Base-by-base conservation (phyloP, 108 stramenopile genomes). In the Phaeodactylum tricornutum region DNA sequence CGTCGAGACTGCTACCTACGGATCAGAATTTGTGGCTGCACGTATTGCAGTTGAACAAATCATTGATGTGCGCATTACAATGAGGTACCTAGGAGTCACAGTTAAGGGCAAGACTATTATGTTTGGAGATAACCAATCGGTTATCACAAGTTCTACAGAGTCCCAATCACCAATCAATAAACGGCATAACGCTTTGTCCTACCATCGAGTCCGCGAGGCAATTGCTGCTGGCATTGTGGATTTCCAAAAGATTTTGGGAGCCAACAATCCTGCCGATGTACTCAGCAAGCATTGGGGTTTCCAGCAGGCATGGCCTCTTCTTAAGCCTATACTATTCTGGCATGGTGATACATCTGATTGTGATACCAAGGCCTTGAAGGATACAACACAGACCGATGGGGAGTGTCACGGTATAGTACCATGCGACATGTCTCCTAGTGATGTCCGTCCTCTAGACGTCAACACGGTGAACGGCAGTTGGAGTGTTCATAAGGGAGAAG, bases 81-180 rank as follows among this genome's bases (percentile, higher is more conserved):
- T 66, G 3, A 40, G 60, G 14, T 38, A 38, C 26, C 42, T 72
- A 33, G 65, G 64, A 24, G n/a, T 59, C 6, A 50, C 57, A 36
- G 4, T 70, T 6, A 16, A 49, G n/a, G 70, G 60, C 5, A 51
- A 64, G 21, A 46, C 62, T 0, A 37, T 50, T 17, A 34, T 73
- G 15, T 67, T 43, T 21, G 61, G 71, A 15, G 63, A 73, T 42
- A 72, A 72, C 40, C 17, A 64, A 5, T 42, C 30, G 25, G 72
- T 73, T 9, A 28, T 60, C 29, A 48, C 33, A 27, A 66, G 56
- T 28, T 34, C 56, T 12, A 53, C 24, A 3, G 4, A 4, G 3
- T 19, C 17, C 3, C 51, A 61, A 23, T 2, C 26, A 17, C 28
- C 26, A 20, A 43, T 53, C 22, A 25, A 27, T 26, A 61, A 61